Evolutionary conservation across 2,329 filamentous ascomycete genomes (phyloP).

Genomic region (Colletotrichum acutatum): DNA sequence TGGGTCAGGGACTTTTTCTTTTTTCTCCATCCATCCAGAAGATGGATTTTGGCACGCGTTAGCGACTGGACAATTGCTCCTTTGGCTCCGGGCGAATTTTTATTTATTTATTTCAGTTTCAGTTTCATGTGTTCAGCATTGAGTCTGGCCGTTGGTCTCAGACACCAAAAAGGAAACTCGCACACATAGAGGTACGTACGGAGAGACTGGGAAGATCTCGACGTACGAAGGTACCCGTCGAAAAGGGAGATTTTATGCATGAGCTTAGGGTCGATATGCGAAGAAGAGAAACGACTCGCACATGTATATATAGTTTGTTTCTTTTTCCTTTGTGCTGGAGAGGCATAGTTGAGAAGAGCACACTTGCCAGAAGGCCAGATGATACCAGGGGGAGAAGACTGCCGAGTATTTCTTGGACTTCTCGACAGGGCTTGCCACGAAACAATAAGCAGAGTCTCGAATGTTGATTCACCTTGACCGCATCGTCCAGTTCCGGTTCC

Average conservation of each 20-base stretch:
- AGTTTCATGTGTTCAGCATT: constrained; percentile 29
- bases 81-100: constrained; percentile 26
- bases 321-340: constrained; percentile 32
- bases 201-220: constrained; percentile 31
- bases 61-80: constrained; percentile 26
- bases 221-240: constrained; percentile 16
- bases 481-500: neutral
- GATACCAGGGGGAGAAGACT: constrained; percentile 36
- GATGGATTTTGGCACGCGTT: constrained; percentile 30
- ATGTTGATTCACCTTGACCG: constrained; percentile 23
- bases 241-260: constrained; percentile 33
- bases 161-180: constrained; percentile 31
- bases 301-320: constrained; percentile 38
- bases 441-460: constrained; percentile 23
- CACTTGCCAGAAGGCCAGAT: constrained; percentile 32
- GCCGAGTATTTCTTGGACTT: constrained; percentile 1
- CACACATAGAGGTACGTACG: constrained; percentile 30
- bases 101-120: constrained; percentile 5
- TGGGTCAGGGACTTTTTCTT: constrained; percentile 29
- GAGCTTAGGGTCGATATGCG: constrained; percentile 30
- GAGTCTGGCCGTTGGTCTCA: constrained; percentile 20
- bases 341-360: constrained; percentile 27
- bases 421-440: constrained; percentile 15
- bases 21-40: constrained; percentile 30
- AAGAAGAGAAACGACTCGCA: constrained; percentile 36